Conservation (phyloP, 2,329 filamentous ascomycete genomes). For the Phyllosticta citriasiana region DNA sequence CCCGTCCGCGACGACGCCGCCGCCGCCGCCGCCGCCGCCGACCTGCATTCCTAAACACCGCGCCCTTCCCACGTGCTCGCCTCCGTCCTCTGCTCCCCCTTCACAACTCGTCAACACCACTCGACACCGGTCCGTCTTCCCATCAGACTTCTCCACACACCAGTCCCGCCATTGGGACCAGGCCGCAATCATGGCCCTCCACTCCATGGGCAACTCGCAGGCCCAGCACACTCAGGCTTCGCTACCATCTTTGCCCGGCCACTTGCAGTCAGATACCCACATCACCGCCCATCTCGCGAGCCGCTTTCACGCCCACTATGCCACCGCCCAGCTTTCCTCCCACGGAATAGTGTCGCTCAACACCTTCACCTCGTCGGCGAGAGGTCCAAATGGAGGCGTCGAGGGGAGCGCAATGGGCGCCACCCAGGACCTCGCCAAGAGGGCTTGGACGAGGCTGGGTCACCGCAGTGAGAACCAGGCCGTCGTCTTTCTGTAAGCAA, state of each 20-base stretch:
- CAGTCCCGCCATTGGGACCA: slow-evolving; percentile 22
- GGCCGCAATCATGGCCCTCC: slow-evolving; percentile 47
- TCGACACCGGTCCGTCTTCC: slow-evolving; percentile 11
- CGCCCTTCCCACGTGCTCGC: slow-evolving; percentile 1
- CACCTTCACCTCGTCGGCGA: slow-evolving; percentile 82
- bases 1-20: not conserved
- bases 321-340: slow-evolving; percentile 80
- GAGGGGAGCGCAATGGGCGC: slow-evolving; percentile 88
- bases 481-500: slow-evolving; percentile 76
- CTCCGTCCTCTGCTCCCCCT: slow-evolving; percentile 13
- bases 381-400: slow-evolving; percentile 81
- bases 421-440: slow-evolving; percentile 81
- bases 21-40: not conserved
- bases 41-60: slow-evolving; percentile 4
- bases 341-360: slow-evolving; percentile 89
- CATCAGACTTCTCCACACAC: not conserved
- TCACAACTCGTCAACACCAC: slow-evolving; percentile 18
- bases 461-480: slow-evolving; percentile 89
- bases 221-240: slow-evolving; percentile 69
- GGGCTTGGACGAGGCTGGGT: slow-evolving; percentile 76
- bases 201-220: slow-evolving; percentile 29
- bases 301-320: slow-evolving; percentile 84
- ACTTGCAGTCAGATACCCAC: slow-evolving; percentile 68
- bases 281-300: slow-evolving; percentile 74
- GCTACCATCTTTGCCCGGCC: slow-evolving; percentile 76